Evolutionary conservation across 2,329 filamentous ascomycete species (phyloP).

Genomic region (Xylariaceae sp.): DNA sequence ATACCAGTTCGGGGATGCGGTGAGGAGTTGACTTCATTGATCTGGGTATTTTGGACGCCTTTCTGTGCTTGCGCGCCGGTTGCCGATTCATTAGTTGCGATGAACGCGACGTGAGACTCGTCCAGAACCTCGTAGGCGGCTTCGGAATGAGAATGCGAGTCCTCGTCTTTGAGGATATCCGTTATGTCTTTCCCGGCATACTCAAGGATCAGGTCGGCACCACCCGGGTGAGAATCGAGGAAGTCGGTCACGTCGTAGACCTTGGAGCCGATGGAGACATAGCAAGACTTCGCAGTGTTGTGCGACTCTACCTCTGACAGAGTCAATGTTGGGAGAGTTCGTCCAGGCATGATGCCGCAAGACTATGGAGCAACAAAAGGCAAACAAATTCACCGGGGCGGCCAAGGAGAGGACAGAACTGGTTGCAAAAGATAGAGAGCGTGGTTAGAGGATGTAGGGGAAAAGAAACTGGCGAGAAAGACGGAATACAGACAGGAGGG

Average conservation of each 20-base stretch:
- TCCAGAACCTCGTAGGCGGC: conserved; percentile 94
- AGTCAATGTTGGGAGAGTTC: conserved; percentile 78
- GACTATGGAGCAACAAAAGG: neutral
- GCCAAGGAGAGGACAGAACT: neutral
- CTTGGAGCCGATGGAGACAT: conserved; percentile 82
- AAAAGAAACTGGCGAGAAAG: neutral
- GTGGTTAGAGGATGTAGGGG: conserved; percentile 1
- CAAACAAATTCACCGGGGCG: neutral
- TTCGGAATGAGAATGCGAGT: conserved; percentile 83
- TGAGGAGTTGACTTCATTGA: conserved; percentile 33
- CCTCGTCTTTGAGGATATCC: conserved; percentile 74
- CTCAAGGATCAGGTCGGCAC: conserved; percentile 80
- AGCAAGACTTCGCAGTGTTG: conserved; percentile 78
- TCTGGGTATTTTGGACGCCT: conserved; percentile 34
- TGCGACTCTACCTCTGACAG: conserved; percentile 76
- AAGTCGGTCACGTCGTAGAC: conserved; percentile 96
- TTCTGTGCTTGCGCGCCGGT: conserved; percentile 35
- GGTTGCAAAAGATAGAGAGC: neutral
- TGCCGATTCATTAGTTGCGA: conserved; percentile 55
- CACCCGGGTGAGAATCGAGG: conserved; percentile 84
- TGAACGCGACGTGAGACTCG: conserved; percentile 78
- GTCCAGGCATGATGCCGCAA: conserved; percentile 64
- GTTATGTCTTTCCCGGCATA: conserved; percentile 85
- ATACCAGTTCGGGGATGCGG: conserved; percentile 72
- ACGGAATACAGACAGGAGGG: conserved; percentile 12